Evolutionary conservation across 2,329 filamentous ascomycete species (phyloP).

Genomic region (Madurella mycetomatis): DNA sequence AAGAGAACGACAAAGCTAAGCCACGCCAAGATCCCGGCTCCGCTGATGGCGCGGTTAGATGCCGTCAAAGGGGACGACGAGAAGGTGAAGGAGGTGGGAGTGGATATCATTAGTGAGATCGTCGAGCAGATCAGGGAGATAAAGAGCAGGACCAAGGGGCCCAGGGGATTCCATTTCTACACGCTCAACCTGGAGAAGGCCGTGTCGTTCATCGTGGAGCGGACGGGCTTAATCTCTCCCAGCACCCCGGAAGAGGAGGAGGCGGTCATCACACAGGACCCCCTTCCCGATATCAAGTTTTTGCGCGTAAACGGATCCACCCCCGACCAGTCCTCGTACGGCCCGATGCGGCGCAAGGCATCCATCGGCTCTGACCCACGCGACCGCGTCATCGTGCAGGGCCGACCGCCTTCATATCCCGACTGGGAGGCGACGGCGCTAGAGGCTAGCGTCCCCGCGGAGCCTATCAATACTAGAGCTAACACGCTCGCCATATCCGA

Average conservation of each 20-base stretch:
- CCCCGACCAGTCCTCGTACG: constrained; percentile 31
- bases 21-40: constrained; percentile 73
- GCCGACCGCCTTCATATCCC: constrained; percentile 53
- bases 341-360: constrained; percentile 60
- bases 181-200: constrained; percentile 95
- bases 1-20: constrained; percentile 91
- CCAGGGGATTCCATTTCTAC: constrained; percentile 92
- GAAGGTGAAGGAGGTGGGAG: constrained; percentile 72
- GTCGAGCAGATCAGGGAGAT: constrained; percentile 69
- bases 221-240: constrained; percentile 73
- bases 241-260: constrained; percentile 46
- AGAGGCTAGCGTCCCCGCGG: constrained; percentile 72
- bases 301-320: constrained; percentile 49
- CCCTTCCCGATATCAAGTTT: constrained; percentile 40
- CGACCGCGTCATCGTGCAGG: constrained; percentile 80
- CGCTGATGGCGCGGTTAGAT: constrained; percentile 66
- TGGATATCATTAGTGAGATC: constrained; percentile 80
- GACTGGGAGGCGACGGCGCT: constrained; percentile 69
- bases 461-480: constrained; percentile 69
- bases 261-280: constrained; percentile 48
- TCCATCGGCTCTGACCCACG: constrained; percentile 79
- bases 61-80: constrained; percentile 75
- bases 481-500: constrained; percentile 92
- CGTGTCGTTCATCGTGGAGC: constrained; percentile 86
- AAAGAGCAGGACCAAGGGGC: constrained; percentile 50